A percentile compares a stretch with the other conserved stretches of the same genome.
Evolutionary conservation across 352 stramenopile genomes (phyloP).

Genomic region (Phytophthora macrochlamydospora): DNA sequence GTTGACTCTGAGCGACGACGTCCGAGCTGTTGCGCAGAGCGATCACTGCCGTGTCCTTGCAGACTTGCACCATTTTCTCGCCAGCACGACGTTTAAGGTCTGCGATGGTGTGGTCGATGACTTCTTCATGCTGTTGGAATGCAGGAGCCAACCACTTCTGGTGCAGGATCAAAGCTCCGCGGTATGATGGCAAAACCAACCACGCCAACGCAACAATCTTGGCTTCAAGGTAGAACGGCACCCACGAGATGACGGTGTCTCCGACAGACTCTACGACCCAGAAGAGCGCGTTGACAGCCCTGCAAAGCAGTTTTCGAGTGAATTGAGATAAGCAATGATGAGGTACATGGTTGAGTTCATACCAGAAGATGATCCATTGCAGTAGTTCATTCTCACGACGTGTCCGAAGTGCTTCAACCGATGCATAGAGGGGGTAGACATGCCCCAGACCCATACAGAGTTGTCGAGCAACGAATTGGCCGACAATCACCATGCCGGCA

Average conservation of each 20-base stretch:
- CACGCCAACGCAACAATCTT: constrained; percentile 75
- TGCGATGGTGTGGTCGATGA: constrained; percentile 60
- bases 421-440: constrained; percentile 72
- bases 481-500: constrained; percentile 56
- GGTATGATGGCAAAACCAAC: constrained; percentile 67
- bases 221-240: constrained; percentile 78
- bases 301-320: constrained; percentile 13
- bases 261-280: constrained; percentile 62
- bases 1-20: constrained; percentile 64
- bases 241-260: constrained; percentile 58
- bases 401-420: constrained; percentile 43
- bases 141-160: constrained; percentile 59
- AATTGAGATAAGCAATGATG: not conserved
- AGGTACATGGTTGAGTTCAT: not conserved
- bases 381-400: constrained; percentile 56
- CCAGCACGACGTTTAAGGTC: constrained; percentile 65
- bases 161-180: constrained; percentile 57
- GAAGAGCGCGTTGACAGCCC: constrained; percentile 67
- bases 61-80: constrained; percentile 68
- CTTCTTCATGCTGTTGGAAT: constrained; percentile 72
- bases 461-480: constrained; percentile 50
- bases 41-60: constrained; percentile 63
- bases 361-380: constrained; percentile 76
- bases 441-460: constrained; percentile 61
- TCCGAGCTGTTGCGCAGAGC: constrained; percentile 64